Percentiles rank a stretch among this genome's conserved stretches.
These are phyloP conservation scores for Telopea speciosissima DNA, from an alignment of 177 flowering plant genomes.

Conservation along the genomic window DNA sequence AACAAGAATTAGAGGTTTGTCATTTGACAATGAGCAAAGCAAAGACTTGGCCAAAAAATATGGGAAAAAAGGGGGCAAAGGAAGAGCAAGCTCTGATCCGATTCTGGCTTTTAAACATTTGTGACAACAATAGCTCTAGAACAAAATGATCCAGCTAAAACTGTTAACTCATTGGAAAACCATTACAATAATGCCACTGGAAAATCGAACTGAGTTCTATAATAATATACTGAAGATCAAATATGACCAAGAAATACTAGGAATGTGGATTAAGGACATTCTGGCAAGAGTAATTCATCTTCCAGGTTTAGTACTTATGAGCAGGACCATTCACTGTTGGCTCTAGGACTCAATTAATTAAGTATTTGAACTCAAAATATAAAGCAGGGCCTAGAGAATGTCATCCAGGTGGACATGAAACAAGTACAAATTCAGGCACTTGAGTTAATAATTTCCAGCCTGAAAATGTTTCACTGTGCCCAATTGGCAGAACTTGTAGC, in stretches of 20 bases:
- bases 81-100: too few species aligned
- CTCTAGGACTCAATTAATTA: too few species aligned
- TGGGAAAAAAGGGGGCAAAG: too few species aligned
- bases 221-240: not conserved
- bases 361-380: not conserved
- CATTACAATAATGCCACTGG: not conserved
- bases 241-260: not conserved
- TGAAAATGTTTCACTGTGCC: too few species aligned
- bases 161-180: too few species aligned
- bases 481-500: too few species aligned
- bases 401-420: not conserved
- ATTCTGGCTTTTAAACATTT: too few species aligned
- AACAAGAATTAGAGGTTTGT: not conserved
- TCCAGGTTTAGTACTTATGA: not conserved
- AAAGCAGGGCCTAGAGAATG: not conserved
- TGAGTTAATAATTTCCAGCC: too few species aligned
- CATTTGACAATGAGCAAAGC: too few species aligned
- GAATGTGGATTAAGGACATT: not conserved
- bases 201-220: not conserved
- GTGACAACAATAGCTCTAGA: too few species aligned
- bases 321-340: too few species aligned
- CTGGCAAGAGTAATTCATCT: not conserved
- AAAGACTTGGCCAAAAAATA: too few species aligned
- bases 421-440: not conserved
- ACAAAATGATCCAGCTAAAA: not conserved